A percentile compares a stretch with the other conserved stretches of the same genome.
phyloP scores from a whole-genome alignment of 768 basidiomycete species.

The Leccinum truebloodii region DNA sequence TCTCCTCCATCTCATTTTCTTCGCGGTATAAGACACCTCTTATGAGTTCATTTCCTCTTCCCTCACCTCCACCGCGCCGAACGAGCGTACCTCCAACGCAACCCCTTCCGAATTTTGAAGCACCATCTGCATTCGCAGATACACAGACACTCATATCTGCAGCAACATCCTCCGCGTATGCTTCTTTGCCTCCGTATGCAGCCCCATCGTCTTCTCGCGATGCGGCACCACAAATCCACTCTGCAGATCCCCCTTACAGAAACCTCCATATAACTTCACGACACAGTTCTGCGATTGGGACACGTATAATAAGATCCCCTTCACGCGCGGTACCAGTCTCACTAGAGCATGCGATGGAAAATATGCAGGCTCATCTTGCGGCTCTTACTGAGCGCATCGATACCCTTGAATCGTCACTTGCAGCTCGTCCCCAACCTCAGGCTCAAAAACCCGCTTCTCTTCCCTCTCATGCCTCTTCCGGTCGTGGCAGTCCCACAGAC shows the following conservation, averaged over 20 bases:
- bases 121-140: constrained; percentile 70
- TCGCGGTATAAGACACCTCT: constrained; percentile 81
- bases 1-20: constrained; percentile 65
- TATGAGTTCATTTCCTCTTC: constrained; percentile 58
- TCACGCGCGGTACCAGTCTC: constrained; percentile 35
- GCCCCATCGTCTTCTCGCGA: constrained; percentile 42
- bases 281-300: constrained; percentile 35
- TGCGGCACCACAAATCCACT: constrained; percentile 39
- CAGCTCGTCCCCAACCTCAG: constrained; percentile 29
- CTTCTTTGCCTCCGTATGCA: constrained; percentile 38
- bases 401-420: constrained; percentile 50
- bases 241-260: constrained; percentile 38
- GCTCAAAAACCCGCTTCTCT: constrained; percentile 43
- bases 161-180: constrained; percentile 38
- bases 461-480: constrained; percentile 40
- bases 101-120: constrained; percentile 70
- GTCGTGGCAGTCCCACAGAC: constrained; percentile 45
- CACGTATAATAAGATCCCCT: constrained; percentile 41
- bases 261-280: constrained; percentile 36
- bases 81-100: constrained; percentile 59
- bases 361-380: constrained; percentile 77
- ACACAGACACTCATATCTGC: constrained; percentile 40
- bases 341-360: constrained; percentile 78
- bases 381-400: constrained; percentile 85
- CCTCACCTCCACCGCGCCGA: constrained; percentile 50